Evolutionary conservation across 305 asterid species (phyloP).

Genomic region (Lippia alba): DNA sequence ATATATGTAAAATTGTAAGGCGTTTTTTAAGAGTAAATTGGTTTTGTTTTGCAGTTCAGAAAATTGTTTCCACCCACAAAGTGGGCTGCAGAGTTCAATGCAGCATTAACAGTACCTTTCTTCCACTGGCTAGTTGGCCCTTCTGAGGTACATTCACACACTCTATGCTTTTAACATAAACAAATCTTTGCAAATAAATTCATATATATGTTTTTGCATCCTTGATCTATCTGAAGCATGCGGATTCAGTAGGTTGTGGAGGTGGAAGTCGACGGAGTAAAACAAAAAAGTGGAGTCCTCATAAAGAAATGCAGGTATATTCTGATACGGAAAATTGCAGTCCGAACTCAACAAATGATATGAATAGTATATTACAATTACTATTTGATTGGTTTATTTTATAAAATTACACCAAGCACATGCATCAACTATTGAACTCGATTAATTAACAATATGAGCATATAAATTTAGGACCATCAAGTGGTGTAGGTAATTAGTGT

Average conservation of each 20-base stretch:
- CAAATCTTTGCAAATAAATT: no score
- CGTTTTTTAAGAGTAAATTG: no score
- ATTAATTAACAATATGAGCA: no score
- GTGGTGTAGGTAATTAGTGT: no score
- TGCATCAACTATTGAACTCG: no score
- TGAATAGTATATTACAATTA: no score
- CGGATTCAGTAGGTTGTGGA: conserved; percentile 70
- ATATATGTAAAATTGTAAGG: no score
- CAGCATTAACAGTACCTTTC: conserved; percentile 85
- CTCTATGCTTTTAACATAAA: neutral
- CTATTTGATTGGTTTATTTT: no score
- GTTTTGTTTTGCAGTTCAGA: conserved; percentile 60
- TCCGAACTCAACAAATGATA: no score
- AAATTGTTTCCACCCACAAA: conserved; percentile 90
- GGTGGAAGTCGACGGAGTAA: conserved; percentile 83
- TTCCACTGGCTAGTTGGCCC: conserved; percentile 99
- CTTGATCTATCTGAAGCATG: conserved; percentile 15
- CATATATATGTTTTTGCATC: neutral
- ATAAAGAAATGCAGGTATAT: conserved; percentile 90
- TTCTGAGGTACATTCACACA: conserved; percentile 63
- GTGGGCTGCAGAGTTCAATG: conserved; percentile 94
- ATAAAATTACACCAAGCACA: no score
- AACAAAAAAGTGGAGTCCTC: conserved; percentile 89
- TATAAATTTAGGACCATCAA: no score
- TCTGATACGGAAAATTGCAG: no score